Percentiles rank a stretch among this genome's conserved stretches.
These are phyloP conservation scores for Papiliotrema fonsecae DNA, from an alignment of 1,284 basidiomycete genomes.

Conservation along the genomic window DNA sequence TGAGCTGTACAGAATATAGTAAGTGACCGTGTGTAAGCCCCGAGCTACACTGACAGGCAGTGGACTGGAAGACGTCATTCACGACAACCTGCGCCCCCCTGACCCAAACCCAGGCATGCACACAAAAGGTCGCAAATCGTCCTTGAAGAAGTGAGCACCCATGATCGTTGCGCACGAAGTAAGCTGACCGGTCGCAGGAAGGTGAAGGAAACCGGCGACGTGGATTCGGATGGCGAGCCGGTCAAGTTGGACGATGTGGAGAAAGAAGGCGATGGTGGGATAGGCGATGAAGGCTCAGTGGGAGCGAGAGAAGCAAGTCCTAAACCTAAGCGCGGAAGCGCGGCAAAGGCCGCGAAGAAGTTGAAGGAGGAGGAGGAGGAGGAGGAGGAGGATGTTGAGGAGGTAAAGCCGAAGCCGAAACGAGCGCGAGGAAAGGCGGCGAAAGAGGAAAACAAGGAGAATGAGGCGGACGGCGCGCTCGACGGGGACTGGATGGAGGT, in stretches of 20 bases:
- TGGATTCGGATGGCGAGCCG: constrained; percentile 48
- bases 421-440: not conserved
- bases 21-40: constrained; percentile 6
- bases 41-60: constrained; percentile 10
- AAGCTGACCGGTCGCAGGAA: constrained; percentile 19
- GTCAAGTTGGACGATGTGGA: constrained; percentile 40
- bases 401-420: not conserved
- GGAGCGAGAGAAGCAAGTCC: constrained; percentile 24
- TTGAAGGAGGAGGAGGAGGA: constrained; percentile 20
- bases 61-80: constrained; percentile 59
- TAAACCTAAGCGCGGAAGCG: constrained; percentile 14
- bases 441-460: not conserved
- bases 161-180: no score
- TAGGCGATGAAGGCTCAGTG: constrained; percentile 31
- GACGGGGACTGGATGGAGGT: no score
- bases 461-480: no score
- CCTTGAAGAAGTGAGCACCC: constrained; percentile 27
- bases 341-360: constrained; percentile 15
- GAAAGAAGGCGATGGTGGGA: constrained; percentile 39
- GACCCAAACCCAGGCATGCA: constrained; percentile 37
- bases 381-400: constrained; percentile 5
- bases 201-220: constrained; percentile 47
- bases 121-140: constrained; percentile 37
- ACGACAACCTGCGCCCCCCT: constrained; percentile 58
- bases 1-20: constrained; percentile 73